phyloP scores from a whole-genome alignment of 768 basidiomycete genomes.

The Strobilomyces confusus region DNA sequence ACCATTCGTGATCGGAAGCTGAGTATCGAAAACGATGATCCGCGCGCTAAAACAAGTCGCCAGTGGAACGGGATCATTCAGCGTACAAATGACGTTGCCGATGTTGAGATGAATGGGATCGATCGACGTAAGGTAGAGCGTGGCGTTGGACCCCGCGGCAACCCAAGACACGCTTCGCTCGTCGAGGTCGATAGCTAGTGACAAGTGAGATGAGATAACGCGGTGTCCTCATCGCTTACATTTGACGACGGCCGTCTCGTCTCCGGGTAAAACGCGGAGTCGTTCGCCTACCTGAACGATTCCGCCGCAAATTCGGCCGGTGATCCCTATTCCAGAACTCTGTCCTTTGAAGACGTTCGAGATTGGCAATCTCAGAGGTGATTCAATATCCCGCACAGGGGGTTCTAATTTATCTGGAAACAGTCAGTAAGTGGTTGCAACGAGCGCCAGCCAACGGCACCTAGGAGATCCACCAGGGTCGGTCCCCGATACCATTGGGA shows the following conservation, averaged over 20 bases:
- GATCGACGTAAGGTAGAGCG: slow-evolving; percentile 74
- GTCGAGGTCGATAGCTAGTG: slow-evolving; percentile 80
- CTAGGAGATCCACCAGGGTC: slow-evolving; percentile 78
- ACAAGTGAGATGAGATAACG: slow-evolving; percentile 1
- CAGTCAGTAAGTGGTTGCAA: not conserved
- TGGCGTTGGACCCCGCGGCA: slow-evolving; percentile 86
- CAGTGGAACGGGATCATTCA: slow-evolving; percentile 66
- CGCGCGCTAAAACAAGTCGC: slow-evolving; percentile 77
- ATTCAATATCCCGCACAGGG: slow-evolving; percentile 69
- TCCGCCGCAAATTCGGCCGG: slow-evolving; percentile 83
- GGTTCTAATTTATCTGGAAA: slow-evolving; percentile 73
- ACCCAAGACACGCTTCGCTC: slow-evolving; percentile 79
- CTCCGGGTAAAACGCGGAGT: slow-evolving; percentile 84
- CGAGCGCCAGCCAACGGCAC: slow-evolving; percentile 37
- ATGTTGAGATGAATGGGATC: slow-evolving; percentile 85
- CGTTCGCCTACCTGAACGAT: slow-evolving; percentile 90
- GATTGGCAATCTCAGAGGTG: slow-evolving; percentile 81
- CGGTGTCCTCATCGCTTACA: slow-evolving; percentile 33
- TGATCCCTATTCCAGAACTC: slow-evolving; percentile 70
- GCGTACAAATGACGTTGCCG: slow-evolving; percentile 86
- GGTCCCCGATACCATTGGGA: slow-evolving; percentile 81
- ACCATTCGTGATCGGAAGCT: slow-evolving; percentile 84
- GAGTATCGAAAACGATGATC: slow-evolving; percentile 91
- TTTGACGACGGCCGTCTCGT: slow-evolving; percentile 81
- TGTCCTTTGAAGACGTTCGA: slow-evolving; percentile 95